Base-by-base conservation (phyloP, 2,329 filamentous ascomycete genomes). In the Neonectria magnoliae region DNA sequence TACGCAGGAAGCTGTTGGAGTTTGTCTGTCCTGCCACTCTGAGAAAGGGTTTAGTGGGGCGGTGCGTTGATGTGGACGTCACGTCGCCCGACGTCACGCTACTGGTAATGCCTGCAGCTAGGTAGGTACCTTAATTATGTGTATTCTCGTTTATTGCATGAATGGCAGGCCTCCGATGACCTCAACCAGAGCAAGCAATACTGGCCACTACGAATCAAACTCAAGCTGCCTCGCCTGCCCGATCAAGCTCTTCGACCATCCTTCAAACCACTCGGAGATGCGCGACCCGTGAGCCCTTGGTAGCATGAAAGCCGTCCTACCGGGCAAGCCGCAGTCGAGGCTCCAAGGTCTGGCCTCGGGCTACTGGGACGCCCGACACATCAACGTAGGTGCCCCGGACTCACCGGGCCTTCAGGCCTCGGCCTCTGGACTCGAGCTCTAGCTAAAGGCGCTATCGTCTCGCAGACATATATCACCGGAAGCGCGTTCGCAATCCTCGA, bases 401-500 rank as follows among this genome's bases (percentile, higher is more conserved):
- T 36, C 33, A 13, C 33, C 16, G 33, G 33, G 14, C 16, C 36
- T n/a, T 42, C 44, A 16, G 16, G 45, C 48, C 48, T 48, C 41
- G 22, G 57, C 31, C 25, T 29, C 36, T 27, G 48, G 47, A 50
- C 65, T 38, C 20, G 20, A 52, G 53, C 48, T 50, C 45, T 31
- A 50, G 56, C 67, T 71, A 44, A 68, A 50, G 52, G 41, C 25
- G 31, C 11, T 27, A 29, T 48, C 55, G 42, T 65, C 57, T 53
- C 48, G 33, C 74, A 97, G 93, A 88, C 89, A 56, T 99, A 98
- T 81, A 91, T 98, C 70, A 96, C 93, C 65, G 95, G 95, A 74
- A 92, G 91, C 79, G 93, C 93, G 66, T 88, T 98, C 69, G 89
- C 96, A 57, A 90, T 99, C 73, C 89, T 98, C 71, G 87, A 88